Conservation (phyloP, 192 early-diverging fungal species). For the Kickxella alabastrina region DNA sequence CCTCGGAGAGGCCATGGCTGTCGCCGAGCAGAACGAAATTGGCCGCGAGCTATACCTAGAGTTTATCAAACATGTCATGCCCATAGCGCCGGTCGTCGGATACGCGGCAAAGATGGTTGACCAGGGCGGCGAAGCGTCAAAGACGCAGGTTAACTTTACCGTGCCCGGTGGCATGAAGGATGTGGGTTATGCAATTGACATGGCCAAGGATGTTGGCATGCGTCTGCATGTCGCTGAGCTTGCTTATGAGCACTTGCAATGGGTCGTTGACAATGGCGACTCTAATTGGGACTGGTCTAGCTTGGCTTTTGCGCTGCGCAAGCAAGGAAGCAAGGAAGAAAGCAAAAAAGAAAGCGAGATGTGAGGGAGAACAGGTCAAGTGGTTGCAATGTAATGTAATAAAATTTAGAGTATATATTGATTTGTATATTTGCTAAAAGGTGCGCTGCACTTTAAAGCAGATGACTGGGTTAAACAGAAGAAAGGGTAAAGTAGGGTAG, state of each 20-base stretch:
- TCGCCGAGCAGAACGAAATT: slow-evolving; percentile 54
- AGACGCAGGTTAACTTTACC: slow-evolving; percentile 32
- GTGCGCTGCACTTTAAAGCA: slow-evolving; percentile 7
- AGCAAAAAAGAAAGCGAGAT: background rate
- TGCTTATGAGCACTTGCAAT: slow-evolving; percentile 28
- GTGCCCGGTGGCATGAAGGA: slow-evolving; percentile 41
- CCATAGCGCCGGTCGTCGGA: slow-evolving; percentile 39
- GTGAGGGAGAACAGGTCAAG: no score
- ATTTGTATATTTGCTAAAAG: slow-evolving; percentile 3
- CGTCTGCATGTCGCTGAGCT: slow-evolving; percentile 33
- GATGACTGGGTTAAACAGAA: background rate
- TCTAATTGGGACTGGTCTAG: slow-evolving; percentile 42
- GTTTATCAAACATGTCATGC: slow-evolving; percentile 54
- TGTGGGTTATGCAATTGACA: slow-evolving; percentile 31
- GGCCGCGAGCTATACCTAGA: slow-evolving; percentile 52
- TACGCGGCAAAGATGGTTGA: slow-evolving; percentile 49
- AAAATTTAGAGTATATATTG: no score
- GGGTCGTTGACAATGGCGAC: slow-evolving; percentile 32
- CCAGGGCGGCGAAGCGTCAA: slow-evolving; percentile 24
- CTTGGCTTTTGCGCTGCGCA: slow-evolving; percentile 32
- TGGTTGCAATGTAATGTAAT: no score
- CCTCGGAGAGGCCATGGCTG: slow-evolving; percentile 60
- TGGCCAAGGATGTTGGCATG: slow-evolving; percentile 29
- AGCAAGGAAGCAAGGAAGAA: slow-evolving; percentile 3
- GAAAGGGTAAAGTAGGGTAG: background rate